These are phyloP conservation scores for Kalanchoe fedtschenkoi DNA, from an alignment of 164 flowering plant genomes.

Conservation along the genomic window DNA sequence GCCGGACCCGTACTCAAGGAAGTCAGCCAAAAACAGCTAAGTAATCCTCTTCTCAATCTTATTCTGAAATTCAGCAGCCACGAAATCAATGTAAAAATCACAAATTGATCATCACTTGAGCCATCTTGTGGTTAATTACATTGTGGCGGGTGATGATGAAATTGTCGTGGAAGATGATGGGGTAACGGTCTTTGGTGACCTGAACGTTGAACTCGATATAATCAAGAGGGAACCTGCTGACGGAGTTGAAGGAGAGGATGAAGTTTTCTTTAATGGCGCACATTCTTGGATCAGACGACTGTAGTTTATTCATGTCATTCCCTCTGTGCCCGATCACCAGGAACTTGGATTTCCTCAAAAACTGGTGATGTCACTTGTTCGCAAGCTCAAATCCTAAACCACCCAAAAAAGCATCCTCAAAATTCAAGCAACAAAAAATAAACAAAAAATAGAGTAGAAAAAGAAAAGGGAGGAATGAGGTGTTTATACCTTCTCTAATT, in stretches of 20 bases:
- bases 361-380: too few species aligned
- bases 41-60: constrained; percentile 56
- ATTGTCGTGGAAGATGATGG: constrained; percentile 71
- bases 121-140: constrained; percentile 16
- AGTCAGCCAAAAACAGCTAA: constrained; percentile 49
- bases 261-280: constrained; percentile 66
- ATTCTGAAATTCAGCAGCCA: constrained; percentile 35
- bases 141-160: constrained; percentile 44
- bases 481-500: background rate
- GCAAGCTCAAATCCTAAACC: background rate
- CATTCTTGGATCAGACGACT: constrained; percentile 52
- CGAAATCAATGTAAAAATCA: too few species aligned
- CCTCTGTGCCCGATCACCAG: constrained; percentile 83
- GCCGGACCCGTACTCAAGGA: constrained; percentile 56
- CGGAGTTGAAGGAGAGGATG: constrained; percentile 58
- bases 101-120: background rate
- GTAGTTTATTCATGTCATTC: constrained; percentile 67
- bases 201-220: constrained; percentile 88
- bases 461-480: background rate
- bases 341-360: constrained; percentile 23
- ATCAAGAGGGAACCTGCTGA: constrained; percentile 42
- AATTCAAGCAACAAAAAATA: background rate
- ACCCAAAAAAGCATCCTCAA: background rate
- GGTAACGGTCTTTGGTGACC: constrained; percentile 72
- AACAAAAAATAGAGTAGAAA: background rate